These are phyloP conservation scores for Sporisorium reilianum DNA, from an alignment of 1,284 basidiomycete genomes.

Conservation along the genomic window DNA sequence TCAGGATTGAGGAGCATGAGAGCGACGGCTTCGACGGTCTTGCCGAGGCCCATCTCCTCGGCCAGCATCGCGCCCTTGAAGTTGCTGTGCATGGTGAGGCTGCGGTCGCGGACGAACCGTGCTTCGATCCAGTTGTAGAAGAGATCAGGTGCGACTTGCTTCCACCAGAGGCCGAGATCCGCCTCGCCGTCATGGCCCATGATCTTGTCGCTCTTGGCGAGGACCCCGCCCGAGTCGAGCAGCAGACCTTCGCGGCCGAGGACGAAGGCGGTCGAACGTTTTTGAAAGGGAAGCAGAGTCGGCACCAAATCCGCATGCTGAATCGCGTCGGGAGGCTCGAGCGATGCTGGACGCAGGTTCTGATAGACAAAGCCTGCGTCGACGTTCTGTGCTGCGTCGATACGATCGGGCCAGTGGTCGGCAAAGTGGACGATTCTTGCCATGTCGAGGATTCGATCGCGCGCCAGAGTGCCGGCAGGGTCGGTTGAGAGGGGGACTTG, in stretches of 20 bases:
- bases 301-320: constrained; percentile 55
- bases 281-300: constrained; percentile 62
- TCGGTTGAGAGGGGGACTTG: constrained; percentile 7
- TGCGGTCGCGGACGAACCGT: constrained; percentile 34
- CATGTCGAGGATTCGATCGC: constrained; percentile 33
- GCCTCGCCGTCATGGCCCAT: constrained; percentile 24
- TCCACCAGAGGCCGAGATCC: constrained; percentile 62
- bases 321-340: constrained; percentile 19
- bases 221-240: constrained; percentile 10
- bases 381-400: constrained; percentile 4
- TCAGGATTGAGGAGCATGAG: constrained; percentile 63
- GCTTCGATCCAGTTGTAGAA: constrained; percentile 58
- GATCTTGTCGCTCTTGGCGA: constrained; percentile 8
- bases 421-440: constrained; percentile 40
- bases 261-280: constrained; percentile 56
- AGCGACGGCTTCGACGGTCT: constrained; percentile 69
- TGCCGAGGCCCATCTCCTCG: constrained; percentile 71
- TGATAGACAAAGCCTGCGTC: constrained; percentile 54
- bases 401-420: constrained; percentile 12
- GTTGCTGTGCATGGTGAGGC: constrained; percentile 29
- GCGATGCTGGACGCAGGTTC: constrained; percentile 38
- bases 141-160: constrained; percentile 25
- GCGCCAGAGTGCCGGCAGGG: constrained; percentile 3
- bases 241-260: constrained; percentile 60
- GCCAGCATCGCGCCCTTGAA: constrained; percentile 62